Percentiles rank a stretch among this genome's conserved stretches.
These are phyloP conservation scores for Orychophragmus violaceus DNA, from an alignment of 345 rosid genomes.

Conservation along the genomic window DNA sequence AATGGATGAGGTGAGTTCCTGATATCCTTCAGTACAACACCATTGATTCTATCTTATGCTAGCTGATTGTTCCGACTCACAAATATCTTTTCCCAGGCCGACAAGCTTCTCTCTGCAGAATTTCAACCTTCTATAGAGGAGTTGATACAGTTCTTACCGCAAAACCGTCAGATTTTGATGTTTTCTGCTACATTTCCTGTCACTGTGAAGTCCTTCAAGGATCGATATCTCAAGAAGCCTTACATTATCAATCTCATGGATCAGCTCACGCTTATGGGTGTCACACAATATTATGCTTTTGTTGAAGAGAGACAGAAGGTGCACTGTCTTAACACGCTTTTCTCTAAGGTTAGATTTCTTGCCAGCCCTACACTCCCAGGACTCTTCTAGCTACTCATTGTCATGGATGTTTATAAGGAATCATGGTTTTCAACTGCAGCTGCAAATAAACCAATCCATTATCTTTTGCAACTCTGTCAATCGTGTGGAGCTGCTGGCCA, in stretches of 20 bases:
- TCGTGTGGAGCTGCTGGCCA: conserved; percentile 93
- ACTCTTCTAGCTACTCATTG: neutral
- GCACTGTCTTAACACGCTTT: conserved; percentile 97
- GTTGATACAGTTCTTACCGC: conserved; percentile 79
- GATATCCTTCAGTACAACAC: neutral
- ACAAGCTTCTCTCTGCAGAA: conserved; percentile 64
- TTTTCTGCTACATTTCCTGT: conserved; percentile 98
- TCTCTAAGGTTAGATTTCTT: conserved; percentile 69
- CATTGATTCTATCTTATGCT: neutral
- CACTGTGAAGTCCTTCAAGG: conserved; percentile 98
- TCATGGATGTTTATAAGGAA: neutral
- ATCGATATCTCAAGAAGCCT: conserved; percentile 72
- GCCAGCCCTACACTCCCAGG: neutral
- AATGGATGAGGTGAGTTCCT: conserved; percentile 77
- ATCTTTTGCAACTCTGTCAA: conserved; percentile 97
- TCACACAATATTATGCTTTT: conserved; percentile 94
- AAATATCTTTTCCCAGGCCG: conserved; percentile 16
- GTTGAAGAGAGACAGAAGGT: conserved; percentile 99
- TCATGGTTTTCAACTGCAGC: conserved; percentile 38
- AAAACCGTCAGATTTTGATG: conserved; percentile 88
- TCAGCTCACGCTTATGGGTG: conserved; percentile 96
- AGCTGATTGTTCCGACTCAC: neutral
- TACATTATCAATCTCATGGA: conserved; percentile 98
- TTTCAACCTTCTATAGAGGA: conserved; percentile 96
- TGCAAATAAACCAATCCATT: conserved; percentile 97